Percentiles rank a stretch among this genome's conserved stretches.
These are phyloP conservation scores for Tubosaeta sp. DNA, from an alignment of 768 basidiomycete species.

Conservation along the genomic window DNA sequence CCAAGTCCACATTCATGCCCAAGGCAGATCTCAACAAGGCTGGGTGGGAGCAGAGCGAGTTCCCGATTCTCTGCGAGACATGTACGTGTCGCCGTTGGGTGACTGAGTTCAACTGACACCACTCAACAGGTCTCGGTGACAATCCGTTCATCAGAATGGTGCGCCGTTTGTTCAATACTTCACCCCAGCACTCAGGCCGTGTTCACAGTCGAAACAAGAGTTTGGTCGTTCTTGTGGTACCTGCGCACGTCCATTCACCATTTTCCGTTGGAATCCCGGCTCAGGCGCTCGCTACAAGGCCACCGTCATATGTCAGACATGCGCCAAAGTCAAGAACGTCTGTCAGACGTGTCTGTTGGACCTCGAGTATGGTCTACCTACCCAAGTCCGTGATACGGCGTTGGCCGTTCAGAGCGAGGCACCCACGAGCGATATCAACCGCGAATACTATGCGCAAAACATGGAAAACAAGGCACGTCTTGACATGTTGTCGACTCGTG, in stretches of 20 bases:
- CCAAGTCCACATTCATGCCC: constrained; percentile 38
- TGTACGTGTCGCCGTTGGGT: constrained; percentile 45
- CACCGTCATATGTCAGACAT: constrained; percentile 96
- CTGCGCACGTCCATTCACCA: constrained; percentile 93
- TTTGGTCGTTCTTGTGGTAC: constrained; percentile 96
- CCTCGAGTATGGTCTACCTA: constrained; percentile 92
- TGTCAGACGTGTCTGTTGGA: constrained; percentile 98
- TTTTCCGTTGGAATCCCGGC: constrained; percentile 99
- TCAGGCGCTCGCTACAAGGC: constrained; percentile 91
- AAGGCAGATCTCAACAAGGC: constrained; percentile 95
- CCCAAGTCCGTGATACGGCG: constrained; percentile 96
- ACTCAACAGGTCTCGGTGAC: constrained; percentile 64
- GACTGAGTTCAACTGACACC: constrained; percentile 4
- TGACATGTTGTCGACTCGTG: not conserved
- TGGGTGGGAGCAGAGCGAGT: constrained; percentile 91
- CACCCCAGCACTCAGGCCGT: not conserved
- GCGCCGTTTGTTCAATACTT: constrained; percentile 18
- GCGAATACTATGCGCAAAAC: constrained; percentile 92
- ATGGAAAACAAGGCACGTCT: constrained; percentile 70
- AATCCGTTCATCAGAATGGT: constrained; percentile 97
- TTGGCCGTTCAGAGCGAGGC: constrained; percentile 81
- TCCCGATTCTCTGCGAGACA: constrained; percentile 91
- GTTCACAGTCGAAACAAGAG: constrained; percentile 94
- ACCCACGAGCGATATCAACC: constrained; percentile 94
- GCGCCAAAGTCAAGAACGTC: constrained; percentile 92